Evolutionary conservation across 345 rosid genomes (phyloP).

Genomic region (Zanthoxylum bungeanum): DNA sequence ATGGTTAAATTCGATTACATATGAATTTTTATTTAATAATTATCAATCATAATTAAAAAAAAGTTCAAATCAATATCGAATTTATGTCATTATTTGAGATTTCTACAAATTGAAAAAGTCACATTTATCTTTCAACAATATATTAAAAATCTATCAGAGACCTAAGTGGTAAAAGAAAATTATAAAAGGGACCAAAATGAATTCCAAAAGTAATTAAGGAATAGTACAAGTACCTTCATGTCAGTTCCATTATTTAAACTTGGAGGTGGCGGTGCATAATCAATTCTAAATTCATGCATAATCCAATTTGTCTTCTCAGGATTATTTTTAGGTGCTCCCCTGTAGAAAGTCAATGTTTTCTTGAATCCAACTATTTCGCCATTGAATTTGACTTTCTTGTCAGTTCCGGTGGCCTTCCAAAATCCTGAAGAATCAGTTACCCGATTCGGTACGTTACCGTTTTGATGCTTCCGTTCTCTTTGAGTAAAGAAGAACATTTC

Average conservation of each 20-base stretch:
- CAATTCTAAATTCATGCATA: not conserved
- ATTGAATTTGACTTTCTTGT: not conserved
- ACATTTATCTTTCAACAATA: no score
- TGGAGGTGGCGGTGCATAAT: not conserved
- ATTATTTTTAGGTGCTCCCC: not conserved
- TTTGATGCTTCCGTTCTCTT: not conserved
- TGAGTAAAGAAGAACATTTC: not conserved
- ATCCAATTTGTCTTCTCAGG: not conserved
- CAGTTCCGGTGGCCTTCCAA: not conserved
- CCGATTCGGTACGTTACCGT: not conserved
- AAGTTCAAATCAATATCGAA: no score
- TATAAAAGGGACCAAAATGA: not conserved
- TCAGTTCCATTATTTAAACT: not conserved
- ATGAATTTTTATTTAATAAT: no score
- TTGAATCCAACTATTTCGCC: not conserved
- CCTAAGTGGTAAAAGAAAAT: no score
- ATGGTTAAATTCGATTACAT: no score
- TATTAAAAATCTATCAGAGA: no score
- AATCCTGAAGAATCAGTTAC: not conserved
- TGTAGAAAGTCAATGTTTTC: not conserved
- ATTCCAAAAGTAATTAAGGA: not conserved
- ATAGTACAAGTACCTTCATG: not conserved
- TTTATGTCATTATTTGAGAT: no score
- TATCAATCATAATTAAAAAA: no score
- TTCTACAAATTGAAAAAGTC: no score